Percentiles rank a stretch among this genome's conserved stretches.
phyloP scores from a whole-genome alignment of 177 flowering plant species.

The Vitis hybrid region DNA sequence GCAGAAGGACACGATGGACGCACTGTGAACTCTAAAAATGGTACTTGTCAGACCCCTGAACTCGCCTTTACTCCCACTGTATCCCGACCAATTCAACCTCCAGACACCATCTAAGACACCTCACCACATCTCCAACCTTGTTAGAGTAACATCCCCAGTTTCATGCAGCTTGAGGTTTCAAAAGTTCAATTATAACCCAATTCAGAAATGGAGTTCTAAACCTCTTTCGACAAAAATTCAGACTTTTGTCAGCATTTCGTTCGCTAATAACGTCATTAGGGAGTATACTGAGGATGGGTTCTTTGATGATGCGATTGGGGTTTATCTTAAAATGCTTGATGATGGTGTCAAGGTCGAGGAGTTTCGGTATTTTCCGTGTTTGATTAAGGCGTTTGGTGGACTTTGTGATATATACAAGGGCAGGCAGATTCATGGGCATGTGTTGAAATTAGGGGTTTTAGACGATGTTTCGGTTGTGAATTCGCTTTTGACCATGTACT shows the following conservation, averaged over 20 bases:
- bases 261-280: slow-evolving; percentile 18
- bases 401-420: slow-evolving; percentile 27
- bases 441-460: slow-evolving; percentile 36
- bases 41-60: no score
- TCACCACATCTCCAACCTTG: background rate
- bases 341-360: slow-evolving; percentile 21
- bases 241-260: slow-evolving; percentile 2
- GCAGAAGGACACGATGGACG: no score
- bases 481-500: slow-evolving; percentile 37
- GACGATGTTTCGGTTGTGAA: slow-evolving; percentile 33
- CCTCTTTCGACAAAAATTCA: background rate
- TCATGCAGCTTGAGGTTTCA: slow-evolving; percentile 1
- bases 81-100: background rate
- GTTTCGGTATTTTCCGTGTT: slow-evolving; percentile 34
- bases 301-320: slow-evolving; percentile 34
- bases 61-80: no score
- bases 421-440: slow-evolving; percentile 49
- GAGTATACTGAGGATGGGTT: slow-evolving; percentile 31
- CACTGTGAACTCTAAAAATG: no score
- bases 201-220: slow-evolving; percentile 1
- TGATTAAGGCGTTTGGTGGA: slow-evolving; percentile 51
- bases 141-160: background rate
- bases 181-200: slow-evolving; percentile 3
- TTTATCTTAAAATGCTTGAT: slow-evolving; percentile 32
- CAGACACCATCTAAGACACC: no score